Evolutionary conservation across 208 protist species (phyloP), one percentile per base, ranked within the genome.

Genomic region (Leishmania tarentolae): DNA sequence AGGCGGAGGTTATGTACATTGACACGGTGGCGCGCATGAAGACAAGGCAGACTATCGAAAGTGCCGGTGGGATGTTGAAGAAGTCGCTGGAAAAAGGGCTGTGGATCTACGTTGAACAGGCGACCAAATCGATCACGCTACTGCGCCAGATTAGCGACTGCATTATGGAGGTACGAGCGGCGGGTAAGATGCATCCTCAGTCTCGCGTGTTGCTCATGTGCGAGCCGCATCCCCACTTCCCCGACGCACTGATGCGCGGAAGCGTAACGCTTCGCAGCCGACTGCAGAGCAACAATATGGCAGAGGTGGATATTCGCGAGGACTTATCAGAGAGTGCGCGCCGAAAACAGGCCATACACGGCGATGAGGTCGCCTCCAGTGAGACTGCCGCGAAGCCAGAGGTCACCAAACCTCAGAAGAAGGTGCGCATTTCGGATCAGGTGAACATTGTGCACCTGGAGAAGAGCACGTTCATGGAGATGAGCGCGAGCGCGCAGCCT

Each of bases 71-170:
- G 50, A 76, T 93, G 72, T 88, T 97, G 80, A 87, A 88, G 69
- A 90, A 90, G 80, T 97, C 94, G 3, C 83, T 97, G 40, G 88
- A 96, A 76, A 96, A 96, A 76, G 94, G 94, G 2, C 72, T 97
- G 69, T 97, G 94, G 92, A 95, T 97, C 76, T 97, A 93, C 79
- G 90, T 97, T 73, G 94, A 97, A 82, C 92, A 96, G 82, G 94
- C 94, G 28, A 96, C 94, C 75, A 97, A 97, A 83, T 97, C 94
- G 21, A 97, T 97, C 68, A 95, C 94, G 44, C 86, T 97, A 40
- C 86, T 97, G 40, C 87, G 84, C 15, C 94, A 95, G 79, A 71
- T 97, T 17, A 92, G 89, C 50, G 92, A 96, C 56, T 93, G 90
- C 82, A 92, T 97, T 72, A 81, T 71, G 47, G 92, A 95, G 74